These are phyloP conservation scores for Acanthamoeba healyi DNA, from an alignment of 208 protist species.

Conservation along the genomic window DNA sequence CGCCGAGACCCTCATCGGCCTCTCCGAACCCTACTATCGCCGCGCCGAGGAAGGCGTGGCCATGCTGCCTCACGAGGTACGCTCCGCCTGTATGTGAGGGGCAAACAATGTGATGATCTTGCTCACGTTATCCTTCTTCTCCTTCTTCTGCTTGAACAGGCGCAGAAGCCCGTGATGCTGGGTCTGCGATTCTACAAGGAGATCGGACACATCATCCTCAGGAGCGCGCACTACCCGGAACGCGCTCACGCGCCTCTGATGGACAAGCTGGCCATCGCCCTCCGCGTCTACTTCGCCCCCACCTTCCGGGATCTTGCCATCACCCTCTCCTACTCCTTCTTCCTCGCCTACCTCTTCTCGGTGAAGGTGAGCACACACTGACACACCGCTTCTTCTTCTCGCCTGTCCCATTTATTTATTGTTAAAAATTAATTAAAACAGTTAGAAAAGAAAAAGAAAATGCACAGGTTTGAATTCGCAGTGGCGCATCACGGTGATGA, in stretches of 20 bases:
- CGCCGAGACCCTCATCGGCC: slow-evolving; percentile 17
- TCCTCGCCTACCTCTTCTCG: neutral
- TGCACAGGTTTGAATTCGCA: no score
- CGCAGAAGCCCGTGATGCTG: slow-evolving; percentile 38
- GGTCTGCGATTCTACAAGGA: slow-evolving; percentile 13
- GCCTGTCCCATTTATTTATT: neutral
- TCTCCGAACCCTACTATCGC: slow-evolving; percentile 49
- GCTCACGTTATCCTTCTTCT: neutral
- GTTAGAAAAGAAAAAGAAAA: neutral
- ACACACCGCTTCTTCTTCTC: neutral
- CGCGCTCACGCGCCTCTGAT: neutral
- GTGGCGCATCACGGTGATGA: slow-evolving; percentile 7
- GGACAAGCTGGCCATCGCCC: slow-evolving; percentile 13
- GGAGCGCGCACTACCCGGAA: neutral
- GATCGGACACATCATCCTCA: slow-evolving; percentile 41
- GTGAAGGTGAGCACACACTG: no score
- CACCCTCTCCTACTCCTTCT: neutral
- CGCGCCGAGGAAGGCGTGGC: slow-evolving; percentile 7
- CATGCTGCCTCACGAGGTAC: slow-evolving; percentile 15
- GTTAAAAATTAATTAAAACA: no score
- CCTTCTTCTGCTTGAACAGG: neutral
- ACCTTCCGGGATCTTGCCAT: slow-evolving; percentile 14
- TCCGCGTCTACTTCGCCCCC: slow-evolving; percentile 1
- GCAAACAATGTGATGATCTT: neutral
- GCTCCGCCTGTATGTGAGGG: neutral